Conservation (phyloP, 2,329 filamentous ascomycete genomes). For the Nothomitra cinnamomea region DNA sequence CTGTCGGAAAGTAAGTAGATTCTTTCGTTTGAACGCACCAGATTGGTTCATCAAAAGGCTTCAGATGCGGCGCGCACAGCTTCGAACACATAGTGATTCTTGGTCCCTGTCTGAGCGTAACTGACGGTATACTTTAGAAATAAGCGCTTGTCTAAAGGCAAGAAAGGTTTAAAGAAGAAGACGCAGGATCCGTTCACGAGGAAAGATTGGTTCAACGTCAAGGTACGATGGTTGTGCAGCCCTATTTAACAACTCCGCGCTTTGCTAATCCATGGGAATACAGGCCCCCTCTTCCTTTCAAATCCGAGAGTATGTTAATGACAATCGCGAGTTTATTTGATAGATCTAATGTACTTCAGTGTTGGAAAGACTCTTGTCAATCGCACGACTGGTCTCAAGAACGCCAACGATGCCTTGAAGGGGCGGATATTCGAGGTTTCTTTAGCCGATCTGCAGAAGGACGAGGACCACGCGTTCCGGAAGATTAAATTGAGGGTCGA, state of each 20-base stretch:
- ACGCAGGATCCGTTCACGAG: constrained; percentile 91
- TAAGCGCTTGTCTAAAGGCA: constrained; percentile 99
- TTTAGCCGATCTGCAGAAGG: constrained; percentile 96
- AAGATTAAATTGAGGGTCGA: constrained; percentile 98
- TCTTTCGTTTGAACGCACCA: neutral
- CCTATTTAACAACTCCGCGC: neutral
- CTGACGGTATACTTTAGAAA: constrained; percentile 42
- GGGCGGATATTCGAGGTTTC: constrained; percentile 98
- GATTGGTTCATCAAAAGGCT: neutral
- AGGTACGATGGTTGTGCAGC: constrained; percentile 47
- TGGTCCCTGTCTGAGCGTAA: neutral
- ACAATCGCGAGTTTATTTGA: constrained; percentile 13
- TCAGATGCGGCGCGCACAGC: neutral
- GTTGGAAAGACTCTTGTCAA: constrained; percentile 99
- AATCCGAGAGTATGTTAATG: constrained; percentile 71
- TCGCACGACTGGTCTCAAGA: constrained; percentile 98
- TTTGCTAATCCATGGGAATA: constrained; percentile 4
- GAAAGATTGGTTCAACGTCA: constrained; percentile 99
- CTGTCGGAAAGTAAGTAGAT: constrained; percentile 57
- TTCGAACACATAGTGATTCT: neutral
- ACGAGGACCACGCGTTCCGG: constrained; percentile 99
- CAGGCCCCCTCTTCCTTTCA: constrained; percentile 91
- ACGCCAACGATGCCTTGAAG: constrained; percentile 98
- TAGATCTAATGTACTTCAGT: constrained; percentile 37
- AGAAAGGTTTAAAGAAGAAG: constrained; percentile 99